Conservation (phyloP, 2,329 filamentous ascomycete genomes). For the Microcyclosporella mali region DNA sequence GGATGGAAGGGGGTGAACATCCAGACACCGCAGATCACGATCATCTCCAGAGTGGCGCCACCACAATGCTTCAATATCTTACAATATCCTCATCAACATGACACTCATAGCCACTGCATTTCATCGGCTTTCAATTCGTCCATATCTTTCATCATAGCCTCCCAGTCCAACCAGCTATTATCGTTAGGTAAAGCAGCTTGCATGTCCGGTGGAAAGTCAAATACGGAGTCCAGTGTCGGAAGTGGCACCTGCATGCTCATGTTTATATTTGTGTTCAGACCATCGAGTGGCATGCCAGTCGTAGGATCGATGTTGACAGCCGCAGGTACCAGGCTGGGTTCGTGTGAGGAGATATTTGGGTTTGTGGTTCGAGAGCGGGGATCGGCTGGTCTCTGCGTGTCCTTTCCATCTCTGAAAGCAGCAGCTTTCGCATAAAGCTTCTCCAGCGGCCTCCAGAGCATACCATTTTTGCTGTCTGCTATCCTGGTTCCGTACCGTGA, state of each 20-base stretch:
- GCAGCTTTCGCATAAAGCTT: slow-evolving; percentile 48
- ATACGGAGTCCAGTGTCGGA: slow-evolving; percentile 7
- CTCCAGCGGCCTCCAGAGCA: slow-evolving; percentile 50
- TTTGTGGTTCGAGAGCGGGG: neutral
- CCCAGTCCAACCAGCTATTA: slow-evolving; percentile 33
- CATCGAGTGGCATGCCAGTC: no score
- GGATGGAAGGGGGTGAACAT: no score
- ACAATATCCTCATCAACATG: no score
- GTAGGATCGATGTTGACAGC: no score
- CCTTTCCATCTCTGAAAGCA: slow-evolving; percentile 22
- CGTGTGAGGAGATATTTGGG: no score
- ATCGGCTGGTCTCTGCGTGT: neutral
- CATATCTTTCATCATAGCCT: slow-evolving; percentile 30
- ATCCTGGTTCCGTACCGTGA: slow-evolving; percentile 41
- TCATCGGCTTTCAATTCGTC: slow-evolving; percentile 46
- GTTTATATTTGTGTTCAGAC: neutral
- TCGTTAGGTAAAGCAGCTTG: slow-evolving; percentile 16
- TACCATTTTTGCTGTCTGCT: slow-evolving; percentile 46
- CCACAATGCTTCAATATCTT: no score
- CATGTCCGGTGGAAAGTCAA: slow-evolving; percentile 17
- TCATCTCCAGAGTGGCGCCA: no score
- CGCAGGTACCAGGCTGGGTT: no score
- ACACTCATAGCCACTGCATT: slow-evolving; percentile 40
- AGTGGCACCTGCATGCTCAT: neutral
- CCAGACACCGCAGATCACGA: no score